A percentile compares a stretch with the other conserved stretches of the same genome.
phyloP scores from a whole-genome alignment of 1,284 basidiomycete species.

The Heterobasidion parviporum region DNA sequence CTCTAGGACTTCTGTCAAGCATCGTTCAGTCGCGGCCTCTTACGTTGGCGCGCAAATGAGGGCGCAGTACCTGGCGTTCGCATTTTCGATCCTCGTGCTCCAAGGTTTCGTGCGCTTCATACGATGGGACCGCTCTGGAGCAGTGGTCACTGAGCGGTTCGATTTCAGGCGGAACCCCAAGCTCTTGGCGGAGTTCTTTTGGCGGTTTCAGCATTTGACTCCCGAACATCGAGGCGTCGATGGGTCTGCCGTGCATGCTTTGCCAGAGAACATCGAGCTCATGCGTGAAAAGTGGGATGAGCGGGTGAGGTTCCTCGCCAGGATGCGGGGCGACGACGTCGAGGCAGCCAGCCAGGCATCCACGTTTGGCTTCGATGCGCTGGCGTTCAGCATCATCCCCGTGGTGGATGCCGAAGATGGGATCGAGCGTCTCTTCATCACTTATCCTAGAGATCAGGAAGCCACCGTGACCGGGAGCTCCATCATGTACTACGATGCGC shows the following conservation, averaged over 20 bases:
- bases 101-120: neutral
- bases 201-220: conserved; percentile 1
- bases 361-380: neutral
- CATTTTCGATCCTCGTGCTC: conserved; percentile 1
- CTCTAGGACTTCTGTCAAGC: no score
- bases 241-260: neutral
- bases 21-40: neutral
- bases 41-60: neutral
- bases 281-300: neutral
- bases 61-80: conserved; percentile 38
- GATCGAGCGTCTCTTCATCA: neutral
- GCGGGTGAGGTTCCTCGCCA: neutral
- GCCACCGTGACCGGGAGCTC: neutral
- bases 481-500: neutral
- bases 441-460: neutral
- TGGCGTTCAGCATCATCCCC: neutral
- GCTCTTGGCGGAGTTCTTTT: conserved; percentile 6
- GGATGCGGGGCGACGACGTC: neutral
- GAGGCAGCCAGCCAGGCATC: neutral
- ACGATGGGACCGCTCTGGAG: conserved; percentile 3
- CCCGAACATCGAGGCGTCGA: conserved; percentile 2
- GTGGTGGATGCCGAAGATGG: neutral
- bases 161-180: neutral
- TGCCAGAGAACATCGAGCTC: neutral
- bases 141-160: conserved; percentile 3